These are phyloP conservation scores for Gonium pectorale DNA, from an alignment of 139 green algal species.

Conservation along the genomic window DNA sequence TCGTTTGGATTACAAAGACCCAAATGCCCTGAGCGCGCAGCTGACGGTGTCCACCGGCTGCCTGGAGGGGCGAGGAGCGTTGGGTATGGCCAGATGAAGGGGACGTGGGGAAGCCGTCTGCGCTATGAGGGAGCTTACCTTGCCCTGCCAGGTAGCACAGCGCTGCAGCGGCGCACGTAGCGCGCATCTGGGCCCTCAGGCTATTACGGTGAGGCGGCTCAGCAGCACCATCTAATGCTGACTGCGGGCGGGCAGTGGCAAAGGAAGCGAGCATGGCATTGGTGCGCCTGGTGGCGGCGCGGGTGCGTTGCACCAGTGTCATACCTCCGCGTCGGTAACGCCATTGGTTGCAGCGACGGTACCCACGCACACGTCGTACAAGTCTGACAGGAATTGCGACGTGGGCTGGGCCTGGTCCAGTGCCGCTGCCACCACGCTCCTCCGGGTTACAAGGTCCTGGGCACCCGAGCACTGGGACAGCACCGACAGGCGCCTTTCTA, in stretches of 20 bases:
- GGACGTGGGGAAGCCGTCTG: no score
- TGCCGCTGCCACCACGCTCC: not conserved
- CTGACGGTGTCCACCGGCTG: no score
- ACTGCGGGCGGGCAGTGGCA: no score
- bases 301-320: no score
- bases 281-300: no score
- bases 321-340: not conserved
- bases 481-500: not conserved
- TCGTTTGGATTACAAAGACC: no score
- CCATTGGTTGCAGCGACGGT: not conserved
- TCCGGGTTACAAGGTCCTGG: not conserved
- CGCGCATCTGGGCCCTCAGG: not conserved
- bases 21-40: no score
- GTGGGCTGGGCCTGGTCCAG: not conserved
- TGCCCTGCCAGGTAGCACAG: constrained; percentile 28
- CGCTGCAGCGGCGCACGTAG: constrained; percentile 7
- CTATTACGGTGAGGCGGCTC: not conserved
- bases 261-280: no score
- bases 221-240: not conserved
- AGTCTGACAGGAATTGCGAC: constrained; percentile 34
- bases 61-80: no score
- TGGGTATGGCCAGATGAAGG: no score
- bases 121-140: no score
- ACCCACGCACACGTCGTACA: constrained; percentile 19
- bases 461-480: not conserved